A percentile compares a stretch with the other conserved stretches of the same genome.
Evolutionary conservation across 2,329 filamentous ascomycete genomes (phyloP).

Genomic region (Zalaria obscura): DNA sequence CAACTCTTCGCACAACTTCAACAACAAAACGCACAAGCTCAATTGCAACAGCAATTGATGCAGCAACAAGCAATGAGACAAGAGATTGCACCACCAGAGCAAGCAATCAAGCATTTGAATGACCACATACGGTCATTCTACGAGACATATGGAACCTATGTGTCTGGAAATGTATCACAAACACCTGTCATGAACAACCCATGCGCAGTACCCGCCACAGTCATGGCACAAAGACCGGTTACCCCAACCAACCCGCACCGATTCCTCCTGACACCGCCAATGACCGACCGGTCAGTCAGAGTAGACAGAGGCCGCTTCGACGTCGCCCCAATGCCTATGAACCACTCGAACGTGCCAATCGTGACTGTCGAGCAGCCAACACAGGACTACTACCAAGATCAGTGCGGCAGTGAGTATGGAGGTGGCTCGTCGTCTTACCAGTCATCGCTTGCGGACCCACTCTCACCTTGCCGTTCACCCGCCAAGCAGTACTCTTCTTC

Average conservation of each 20-base stretch:
- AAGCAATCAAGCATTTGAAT: conserved; percentile 23
- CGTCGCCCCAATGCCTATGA: conserved; percentile 39
- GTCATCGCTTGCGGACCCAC: conserved; percentile 30
- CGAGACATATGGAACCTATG: conserved; percentile 24
- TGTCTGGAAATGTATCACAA: conserved; percentile 2
- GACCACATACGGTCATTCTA: conserved; percentile 30
- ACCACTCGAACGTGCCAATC: conserved; percentile 36
- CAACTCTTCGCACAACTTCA: conserved; percentile 27
- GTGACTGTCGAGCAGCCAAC: conserved; percentile 27
- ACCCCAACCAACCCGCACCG: conserved; percentile 4
- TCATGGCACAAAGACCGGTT: conserved; percentile 5
- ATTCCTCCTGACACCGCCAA: conserved; percentile 41
- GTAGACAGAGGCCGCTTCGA: conserved; percentile 30
- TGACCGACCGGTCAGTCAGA: conserved; percentile 2
- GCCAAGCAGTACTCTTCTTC: conserved; percentile 18
- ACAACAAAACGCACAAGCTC: conserved; percentile 19
- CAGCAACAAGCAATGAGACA: conserved; percentile 9
- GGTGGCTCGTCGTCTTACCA: conserved; percentile 36
- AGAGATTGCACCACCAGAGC: conserved; percentile 7
- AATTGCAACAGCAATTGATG: conserved; percentile 14
- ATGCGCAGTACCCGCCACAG: conserved; percentile 1
- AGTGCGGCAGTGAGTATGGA: conserved; percentile 24
- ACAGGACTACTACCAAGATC: conserved; percentile 4
- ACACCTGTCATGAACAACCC: conserved; percentile 16
- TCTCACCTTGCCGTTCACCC: conserved; percentile 27